A percentile compares a stretch with the other conserved stretches of the same genome.
Evolutionary conservation across 2,329 filamentous ascomycete genomes (phyloP).

Genomic region (Massarina eburnea): DNA sequence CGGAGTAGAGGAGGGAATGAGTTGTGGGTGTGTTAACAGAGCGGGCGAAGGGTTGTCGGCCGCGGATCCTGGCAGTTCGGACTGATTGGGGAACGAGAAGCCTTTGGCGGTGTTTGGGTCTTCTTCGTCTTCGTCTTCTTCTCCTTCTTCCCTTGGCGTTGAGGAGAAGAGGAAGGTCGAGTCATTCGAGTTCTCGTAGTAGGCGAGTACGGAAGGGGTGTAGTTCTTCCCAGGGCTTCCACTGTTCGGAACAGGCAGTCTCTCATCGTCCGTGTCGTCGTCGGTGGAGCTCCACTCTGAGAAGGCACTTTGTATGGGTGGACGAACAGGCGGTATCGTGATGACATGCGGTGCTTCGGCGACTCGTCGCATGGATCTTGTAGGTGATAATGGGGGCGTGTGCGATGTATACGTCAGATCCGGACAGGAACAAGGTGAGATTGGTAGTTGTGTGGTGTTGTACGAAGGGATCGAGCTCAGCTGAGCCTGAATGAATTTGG

Average conservation of each 20-base stretch:
- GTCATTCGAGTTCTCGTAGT: conserved; percentile 28
- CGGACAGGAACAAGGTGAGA: conserved; percentile 34
- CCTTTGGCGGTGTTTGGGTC: conserved; percentile 21
- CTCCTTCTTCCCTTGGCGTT: conserved; percentile 24
- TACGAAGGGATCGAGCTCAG: conserved; percentile 39
- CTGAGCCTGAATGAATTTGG: conserved; percentile 39
- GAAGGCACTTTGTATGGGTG: conserved; percentile 37
- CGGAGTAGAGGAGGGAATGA: conserved; percentile 35
- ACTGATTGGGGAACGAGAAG: conserved; percentile 22
- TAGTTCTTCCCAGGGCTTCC: conserved; percentile 23
- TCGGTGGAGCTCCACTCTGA: conserved; percentile 43
- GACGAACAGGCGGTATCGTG: conserved; percentile 33
- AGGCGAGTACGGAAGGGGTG: conserved; percentile 33
- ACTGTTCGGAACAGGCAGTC: conserved; percentile 20
- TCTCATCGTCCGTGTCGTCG: conserved; percentile 34
- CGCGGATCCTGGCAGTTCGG: conserved; percentile 13
- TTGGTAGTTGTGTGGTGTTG: conserved; percentile 12
- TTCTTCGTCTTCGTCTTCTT: conserved; percentile 15
- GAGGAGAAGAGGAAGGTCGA: conserved; percentile 36
- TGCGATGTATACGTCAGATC: conserved; percentile 25
- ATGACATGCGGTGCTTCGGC: conserved; percentile 26
- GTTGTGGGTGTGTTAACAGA: conserved; percentile 26
- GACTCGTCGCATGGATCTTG: conserved; percentile 14
- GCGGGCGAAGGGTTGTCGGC: conserved; percentile 11
- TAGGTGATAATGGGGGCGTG: conserved; percentile 25